Percentiles rank a stretch among this genome's conserved stretches.
Conservation (phyloP, 768 basidiomycete genomes). For the Amanita brunnescens region DNA sequence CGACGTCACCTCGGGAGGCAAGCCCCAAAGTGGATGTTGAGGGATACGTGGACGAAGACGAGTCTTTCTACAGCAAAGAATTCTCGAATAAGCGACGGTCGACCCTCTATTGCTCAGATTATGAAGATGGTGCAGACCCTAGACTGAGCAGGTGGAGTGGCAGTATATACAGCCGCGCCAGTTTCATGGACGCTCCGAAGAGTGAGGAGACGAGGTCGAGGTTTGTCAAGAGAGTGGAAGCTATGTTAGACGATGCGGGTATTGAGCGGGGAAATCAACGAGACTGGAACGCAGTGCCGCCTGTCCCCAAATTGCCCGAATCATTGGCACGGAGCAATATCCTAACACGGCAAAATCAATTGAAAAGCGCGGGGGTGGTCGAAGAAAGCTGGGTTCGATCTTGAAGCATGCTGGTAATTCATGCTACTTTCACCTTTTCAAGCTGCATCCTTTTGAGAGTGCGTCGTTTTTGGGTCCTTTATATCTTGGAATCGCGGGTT, state of each 20-base stretch:
- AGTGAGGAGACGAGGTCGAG: slow-evolving; percentile 40
- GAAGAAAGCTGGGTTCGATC: neutral
- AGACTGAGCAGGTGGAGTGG: slow-evolving; percentile 35
- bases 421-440: neutral
- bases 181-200: slow-evolving; percentile 44
- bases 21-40: slow-evolving; percentile 12
- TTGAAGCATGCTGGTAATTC: neutral
- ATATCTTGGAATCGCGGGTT: neutral
- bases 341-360: neutral
- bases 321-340: slow-evolving; percentile 14
- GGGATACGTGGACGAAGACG: slow-evolving; percentile 8
- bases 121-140: slow-evolving; percentile 18
- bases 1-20: slow-evolving; percentile 3
- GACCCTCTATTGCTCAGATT: slow-evolving; percentile 16
- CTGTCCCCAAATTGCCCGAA: slow-evolving; percentile 24
- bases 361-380: neutral
- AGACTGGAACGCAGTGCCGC: slow-evolving; percentile 10
- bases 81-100: slow-evolving; percentile 10
- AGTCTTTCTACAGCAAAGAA: slow-evolving; percentile 2
- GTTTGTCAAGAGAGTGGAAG: slow-evolving; percentile 44
- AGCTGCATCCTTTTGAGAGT: neutral
- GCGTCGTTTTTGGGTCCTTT: neutral
- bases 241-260: slow-evolving; percentile 36
- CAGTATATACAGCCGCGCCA: slow-evolving; percentile 41
- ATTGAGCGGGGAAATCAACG: slow-evolving; percentile 18